phyloP scores from a whole-genome alignment of 306 rosid species.

The Pyrus pyrifolia region DNA sequence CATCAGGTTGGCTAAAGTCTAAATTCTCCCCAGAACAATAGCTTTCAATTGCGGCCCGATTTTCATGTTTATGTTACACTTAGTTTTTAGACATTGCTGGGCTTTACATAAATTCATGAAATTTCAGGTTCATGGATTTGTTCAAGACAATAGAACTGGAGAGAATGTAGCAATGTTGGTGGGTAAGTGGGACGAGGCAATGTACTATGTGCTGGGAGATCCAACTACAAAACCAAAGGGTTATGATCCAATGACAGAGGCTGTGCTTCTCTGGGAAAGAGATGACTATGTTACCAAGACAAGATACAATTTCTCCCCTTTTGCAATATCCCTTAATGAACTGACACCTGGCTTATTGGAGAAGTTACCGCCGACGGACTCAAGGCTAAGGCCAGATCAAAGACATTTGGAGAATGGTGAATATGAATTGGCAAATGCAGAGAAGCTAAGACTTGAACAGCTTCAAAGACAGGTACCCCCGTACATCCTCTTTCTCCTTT shows the following conservation, averaged over 20 bases:
- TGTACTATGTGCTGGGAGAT: conserved; percentile 98
- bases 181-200: conserved; percentile 98
- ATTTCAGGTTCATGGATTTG: conserved; percentile 92
- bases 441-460: conserved; percentile 93
- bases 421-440: conserved; percentile 80
- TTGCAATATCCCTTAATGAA: conserved; percentile 90
- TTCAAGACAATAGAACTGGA: conserved; percentile 98
- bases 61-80: background rate
- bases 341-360: conserved; percentile 62
- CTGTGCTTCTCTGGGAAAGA: conserved; percentile 90
- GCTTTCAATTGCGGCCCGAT: background rate
- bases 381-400: conserved; percentile 97
- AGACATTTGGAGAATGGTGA: conserved; percentile 95
- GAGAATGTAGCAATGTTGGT: conserved; percentile 95
- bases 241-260: conserved; percentile 97
- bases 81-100: background rate
- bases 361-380: conserved; percentile 87
- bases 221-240: conserved; percentile 91
- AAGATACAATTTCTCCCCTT: conserved; percentile 92
- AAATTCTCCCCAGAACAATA: background rate
- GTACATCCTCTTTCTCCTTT: background rate
- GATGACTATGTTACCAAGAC: conserved; percentile 58
- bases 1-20: conserved; percentile 61
- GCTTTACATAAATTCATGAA: background rate
- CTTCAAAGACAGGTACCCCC: conserved; percentile 83